A percentile compares a stretch with the other conserved stretches of the same genome.
These are phyloP conservation scores for Colletotrichum limetticola DNA, from an alignment of 2,329 filamentous ascomycete genomes.

Conservation along the genomic window DNA sequence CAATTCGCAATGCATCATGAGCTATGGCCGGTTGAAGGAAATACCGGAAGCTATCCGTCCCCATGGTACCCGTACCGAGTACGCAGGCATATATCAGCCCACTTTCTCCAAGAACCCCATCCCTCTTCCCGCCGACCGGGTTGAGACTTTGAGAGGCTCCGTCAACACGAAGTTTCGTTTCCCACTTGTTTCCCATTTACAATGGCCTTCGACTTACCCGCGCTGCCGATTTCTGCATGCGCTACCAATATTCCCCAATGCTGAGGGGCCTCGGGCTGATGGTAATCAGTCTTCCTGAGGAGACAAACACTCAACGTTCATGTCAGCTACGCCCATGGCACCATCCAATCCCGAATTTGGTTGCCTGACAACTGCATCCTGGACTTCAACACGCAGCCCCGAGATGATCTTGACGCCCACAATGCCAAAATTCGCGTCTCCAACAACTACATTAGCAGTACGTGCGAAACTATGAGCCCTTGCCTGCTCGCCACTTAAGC, in stretches of 20 bases:
- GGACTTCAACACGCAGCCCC: background rate
- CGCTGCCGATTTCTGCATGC: background rate
- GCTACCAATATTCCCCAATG: background rate
- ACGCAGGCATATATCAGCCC: conserved; percentile 18
- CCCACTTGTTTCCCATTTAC: background rate
- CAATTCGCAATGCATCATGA: background rate
- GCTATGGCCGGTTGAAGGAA: background rate
- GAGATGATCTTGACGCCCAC: background rate
- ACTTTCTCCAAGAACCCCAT: conserved; percentile 16
- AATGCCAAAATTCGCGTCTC: background rate
- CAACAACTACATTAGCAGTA: conserved; percentile 4
- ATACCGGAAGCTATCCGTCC: background rate
- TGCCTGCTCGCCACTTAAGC: conserved; percentile 27
- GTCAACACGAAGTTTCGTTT: background rate
- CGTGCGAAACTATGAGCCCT: conserved; percentile 14
- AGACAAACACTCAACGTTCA: background rate
- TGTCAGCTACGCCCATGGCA: background rate
- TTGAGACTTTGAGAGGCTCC: background rate
- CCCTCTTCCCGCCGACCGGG: conserved; percentile 1
- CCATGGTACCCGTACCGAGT: background rate
- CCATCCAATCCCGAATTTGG: background rate
- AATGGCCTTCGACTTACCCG: background rate
- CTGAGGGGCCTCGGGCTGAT: background rate
- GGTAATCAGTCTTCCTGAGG: background rate
- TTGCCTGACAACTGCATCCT: background rate